Percentiles rank a stretch among this genome's conserved stretches.
These are phyloP conservation scores for Funneliformis caledonium DNA, from an alignment of 371 early-diverging fungal species.

Conservation along the genomic window DNA sequence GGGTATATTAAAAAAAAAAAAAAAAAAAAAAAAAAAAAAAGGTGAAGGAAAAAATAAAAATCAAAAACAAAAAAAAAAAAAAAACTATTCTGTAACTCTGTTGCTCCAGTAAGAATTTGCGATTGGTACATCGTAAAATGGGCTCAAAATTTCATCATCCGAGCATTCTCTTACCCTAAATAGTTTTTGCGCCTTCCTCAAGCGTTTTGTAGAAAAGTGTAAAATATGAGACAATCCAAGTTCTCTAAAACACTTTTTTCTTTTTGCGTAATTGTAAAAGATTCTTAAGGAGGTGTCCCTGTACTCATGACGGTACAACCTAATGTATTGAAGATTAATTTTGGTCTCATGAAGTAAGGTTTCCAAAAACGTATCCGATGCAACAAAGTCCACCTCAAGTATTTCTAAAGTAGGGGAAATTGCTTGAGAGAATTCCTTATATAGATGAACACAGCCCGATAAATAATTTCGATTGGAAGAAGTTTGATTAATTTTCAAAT, in stretches of 20 bases:
- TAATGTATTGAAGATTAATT: background rate
- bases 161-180: background rate
- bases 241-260: background rate
- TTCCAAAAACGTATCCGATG: background rate
- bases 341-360: background rate
- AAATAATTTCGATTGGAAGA: background rate
- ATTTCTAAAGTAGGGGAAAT: background rate
- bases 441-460: background rate
- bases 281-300: background rate
- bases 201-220: background rate
- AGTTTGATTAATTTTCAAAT: background rate
- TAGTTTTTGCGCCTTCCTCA: background rate
- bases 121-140: background rate
- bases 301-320: background rate
- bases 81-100: background rate
- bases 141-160: background rate
- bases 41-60: too few species aligned
- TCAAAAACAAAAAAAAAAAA: too few species aligned
- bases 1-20: too few species aligned
- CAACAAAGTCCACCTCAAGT: background rate
- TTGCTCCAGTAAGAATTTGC: background rate
- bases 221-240: background rate
- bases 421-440: background rate
- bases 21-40: too few species aligned
- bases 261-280: background rate